Evolutionary conservation across 2,329 filamentous ascomycete genomes (phyloP), one percentile per base, ranked within the genome.

Genomic region (Diaporthe humulicola): DNA sequence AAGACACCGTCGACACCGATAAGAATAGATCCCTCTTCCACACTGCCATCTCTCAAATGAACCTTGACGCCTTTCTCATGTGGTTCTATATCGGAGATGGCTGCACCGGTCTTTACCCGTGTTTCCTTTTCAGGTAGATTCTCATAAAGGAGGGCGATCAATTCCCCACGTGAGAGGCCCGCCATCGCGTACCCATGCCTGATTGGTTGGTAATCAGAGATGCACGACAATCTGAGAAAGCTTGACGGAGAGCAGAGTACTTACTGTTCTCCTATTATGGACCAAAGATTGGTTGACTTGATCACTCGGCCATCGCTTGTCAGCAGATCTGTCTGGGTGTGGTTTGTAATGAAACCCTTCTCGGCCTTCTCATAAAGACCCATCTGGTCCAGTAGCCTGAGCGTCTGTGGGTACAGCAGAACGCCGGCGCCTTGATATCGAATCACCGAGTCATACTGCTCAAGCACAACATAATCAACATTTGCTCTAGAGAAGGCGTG

Each of bases 61-160:
- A 61, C 58, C 36, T 30, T 61, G 58, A 61, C 58, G 36, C 58
- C 58, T 1, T 45, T 42, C 38, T 61, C 58, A 4, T 42, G 22
- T 42, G 36, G 8, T 42, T 61, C 58, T 19, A 61, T 15, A 61
- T 42, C 58, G 28, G 8, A 1, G n/a, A 61, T 15, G 7, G 36
- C 58, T 61, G 58, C 58, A 17, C 58, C 38, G 6, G 14, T 61
- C n/a, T 22, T 61, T 3, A 61, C 14, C 4, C 58, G 58, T 5
- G 4, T 45, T 19, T 28, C 38, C 1, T 42, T 61, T 7, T 42
- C 36, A 2, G 58, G 25, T 5, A 61, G 36, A 22, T 42, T 45
- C n/a, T 61, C 58, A 7, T 61, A 61, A n/a, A 61, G 58, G 7
- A 61, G 58, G n/a, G 58, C 58, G 45, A 61, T 61, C 58, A 61